Evolutionary conservation across 495 filamentous ascomycete genomes (phyloP).

Genomic region (Trichoderma virens): DNA sequence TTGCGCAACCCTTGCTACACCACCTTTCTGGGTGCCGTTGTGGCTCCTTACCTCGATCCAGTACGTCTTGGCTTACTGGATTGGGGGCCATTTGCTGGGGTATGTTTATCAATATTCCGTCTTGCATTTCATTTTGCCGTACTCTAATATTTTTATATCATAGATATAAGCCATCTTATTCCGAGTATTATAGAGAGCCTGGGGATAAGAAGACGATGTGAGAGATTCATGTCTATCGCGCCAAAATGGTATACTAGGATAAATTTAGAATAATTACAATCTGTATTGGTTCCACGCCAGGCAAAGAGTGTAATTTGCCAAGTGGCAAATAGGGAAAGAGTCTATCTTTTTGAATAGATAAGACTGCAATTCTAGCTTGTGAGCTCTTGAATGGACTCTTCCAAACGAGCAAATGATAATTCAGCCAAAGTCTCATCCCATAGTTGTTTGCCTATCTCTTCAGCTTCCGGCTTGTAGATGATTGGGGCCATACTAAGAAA

Average conservation of each 20-base stretch:
- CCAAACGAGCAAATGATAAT: conserved; percentile 26
- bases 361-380: not conserved
- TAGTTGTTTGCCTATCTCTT: conserved; percentile 20
- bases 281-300: too few relatives aligned
- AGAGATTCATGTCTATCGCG: not conserved
- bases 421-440: conserved; percentile 34
- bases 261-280: too few relatives aligned
- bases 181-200: not conserved
- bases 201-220: not conserved
- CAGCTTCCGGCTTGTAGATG: conserved; percentile 26
- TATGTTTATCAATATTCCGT: not conserved
- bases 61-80: conserved; percentile 3
- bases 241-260: not conserved
- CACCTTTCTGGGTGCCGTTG: conserved; percentile 12
- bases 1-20: not conserved
- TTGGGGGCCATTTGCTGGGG: conserved; percentile 9
- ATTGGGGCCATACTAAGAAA: conserved; percentile 16
- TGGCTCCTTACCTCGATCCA: conserved; percentile 8
- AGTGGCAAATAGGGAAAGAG: too few relatives aligned
- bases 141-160: not conserved
- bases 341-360: too few relatives aligned
- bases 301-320: too few relatives aligned
- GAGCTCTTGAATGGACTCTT: conserved; percentile 19
- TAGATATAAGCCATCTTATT: not conserved
- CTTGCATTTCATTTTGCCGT: not conserved